These are phyloP conservation scores for Gossypium gossypioides DNA, from an alignment of 441 rosid genomes.

Conservation along the genomic window DNA sequence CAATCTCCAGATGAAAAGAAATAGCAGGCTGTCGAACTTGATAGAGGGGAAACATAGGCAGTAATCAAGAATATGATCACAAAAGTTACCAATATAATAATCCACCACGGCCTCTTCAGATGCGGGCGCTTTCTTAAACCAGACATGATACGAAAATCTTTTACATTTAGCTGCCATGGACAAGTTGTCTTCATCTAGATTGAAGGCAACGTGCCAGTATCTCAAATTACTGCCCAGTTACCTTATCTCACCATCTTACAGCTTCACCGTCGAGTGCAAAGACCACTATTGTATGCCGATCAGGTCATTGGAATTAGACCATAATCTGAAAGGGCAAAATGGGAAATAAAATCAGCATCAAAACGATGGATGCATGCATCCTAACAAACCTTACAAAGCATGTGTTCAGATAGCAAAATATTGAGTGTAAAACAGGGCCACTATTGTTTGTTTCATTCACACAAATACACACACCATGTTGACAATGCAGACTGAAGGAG, in stretches of 20 bases:
- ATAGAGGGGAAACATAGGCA: conserved; percentile 42
- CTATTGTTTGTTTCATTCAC: neutral
- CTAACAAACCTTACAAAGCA: neutral
- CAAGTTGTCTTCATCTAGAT: conserved; percentile 10
- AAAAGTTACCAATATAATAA: conserved; percentile 41
- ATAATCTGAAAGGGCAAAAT: conserved; percentile 2
- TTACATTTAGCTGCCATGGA: conserved; percentile 5
- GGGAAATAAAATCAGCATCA: conserved; percentile 2
- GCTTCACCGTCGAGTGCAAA: neutral
- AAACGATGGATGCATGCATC: neutral
- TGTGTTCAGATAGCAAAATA: neutral
- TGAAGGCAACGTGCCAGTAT: conserved; percentile 5
- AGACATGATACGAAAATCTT: conserved; percentile 5
- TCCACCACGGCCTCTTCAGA: conserved; percentile 55
- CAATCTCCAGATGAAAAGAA: conserved; percentile 54
- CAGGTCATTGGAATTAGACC: neutral
- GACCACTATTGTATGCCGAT: neutral
- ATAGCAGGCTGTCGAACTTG: conserved; percentile 43
- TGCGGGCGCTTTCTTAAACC: conserved; percentile 22
- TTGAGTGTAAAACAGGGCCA: neutral
- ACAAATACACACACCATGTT: neutral
- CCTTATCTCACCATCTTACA: neutral
- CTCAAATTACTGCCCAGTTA: neutral
- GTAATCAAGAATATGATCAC: conserved; percentile 43
- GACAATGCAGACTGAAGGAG: neutral